Evolutionary conservation across 371 early-diverging fungal genomes (phyloP), one percentile per base, ranked within the genome.

Genomic region (Neoconidiobolus thromboides): DNA sequence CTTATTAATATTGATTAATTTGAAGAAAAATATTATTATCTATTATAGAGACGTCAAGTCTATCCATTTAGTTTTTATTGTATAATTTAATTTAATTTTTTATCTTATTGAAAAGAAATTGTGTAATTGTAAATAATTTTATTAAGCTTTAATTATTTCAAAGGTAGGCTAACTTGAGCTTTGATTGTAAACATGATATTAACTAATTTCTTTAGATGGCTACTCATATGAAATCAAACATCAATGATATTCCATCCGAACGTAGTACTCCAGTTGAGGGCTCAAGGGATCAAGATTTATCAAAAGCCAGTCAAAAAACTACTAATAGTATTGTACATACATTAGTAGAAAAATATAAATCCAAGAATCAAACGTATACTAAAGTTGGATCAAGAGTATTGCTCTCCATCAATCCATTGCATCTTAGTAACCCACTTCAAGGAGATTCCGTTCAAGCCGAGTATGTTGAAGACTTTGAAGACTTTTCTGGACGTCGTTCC

Each of bases 381-480:
- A 75, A 77, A 36, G 73, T 86, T 58, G 77, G 80, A 40, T 64
- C 71, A 46, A 75, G 83, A 3, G 71, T 69, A 5, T 67, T 88
- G 0, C 74, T 76, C 63, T 73, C 69, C 61, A 69, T 76, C 63
- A 81, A 78, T 55, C 62, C 66, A 67, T 70, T 71, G 41, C 74
- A 76, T n/a, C 69, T 74, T 53, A 72, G 73, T 40, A 87, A 86
- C 62, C 43, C 57, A n/a, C 6, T n/a, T 4, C n/a, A 43, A 42
- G 57, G 57, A 3, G 3, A 14, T 2, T 75, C 73, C 41, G 26
- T 58, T 4, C 12, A 36, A 40, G 67, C 74, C 12, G 76, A 86
- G 44, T 87, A 89, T 69, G 86, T 82, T 10, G 72, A 81, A 37
- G 81, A 80, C 61, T 84, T 84, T 67, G 76, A n/a, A 69, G 66